Conservation (phyloP, 176 grass and related monocot genomes). For the bread wheat (Triticum aestivum) region IWGSC_CS_RefSeq_v2.1 NC_057808.1:353683941-353684440, state of each 20-base stretch:
- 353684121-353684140: slow-evolving; percentile 20
- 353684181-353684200: not conserved
- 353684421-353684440: slow-evolving; percentile 44
- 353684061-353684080: slow-evolving; percentile 41
- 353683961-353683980: not conserved
- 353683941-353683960: slow-evolving; percentile 47
- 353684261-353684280: not conserved
- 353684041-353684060: slow-evolving; percentile 16
- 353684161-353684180: slow-evolving; percentile 12
- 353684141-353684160: slow-evolving; percentile 34
- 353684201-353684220: not conserved
- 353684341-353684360: slow-evolving; percentile 25
- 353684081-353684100: slow-evolving; percentile 23
- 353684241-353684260: slow-evolving; percentile 1
- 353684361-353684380: slow-evolving; percentile 51
- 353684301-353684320: not conserved
- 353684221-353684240: not conserved
- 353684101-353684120: slow-evolving; percentile 43
- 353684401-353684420: slow-evolving; percentile 46
- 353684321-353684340: not conserved
- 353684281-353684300: not conserved
- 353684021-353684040: slow-evolving; percentile 46
- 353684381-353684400: slow-evolving; percentile 40
- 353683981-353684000: not conserved
- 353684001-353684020: slow-evolving; percentile 22